Percentiles rank a stretch among this genome's conserved stretches.
Evolutionary conservation across 176 grass and related monocot genomes (phyloP).

Genomic region (Alopecurus myosuroides): DNA sequence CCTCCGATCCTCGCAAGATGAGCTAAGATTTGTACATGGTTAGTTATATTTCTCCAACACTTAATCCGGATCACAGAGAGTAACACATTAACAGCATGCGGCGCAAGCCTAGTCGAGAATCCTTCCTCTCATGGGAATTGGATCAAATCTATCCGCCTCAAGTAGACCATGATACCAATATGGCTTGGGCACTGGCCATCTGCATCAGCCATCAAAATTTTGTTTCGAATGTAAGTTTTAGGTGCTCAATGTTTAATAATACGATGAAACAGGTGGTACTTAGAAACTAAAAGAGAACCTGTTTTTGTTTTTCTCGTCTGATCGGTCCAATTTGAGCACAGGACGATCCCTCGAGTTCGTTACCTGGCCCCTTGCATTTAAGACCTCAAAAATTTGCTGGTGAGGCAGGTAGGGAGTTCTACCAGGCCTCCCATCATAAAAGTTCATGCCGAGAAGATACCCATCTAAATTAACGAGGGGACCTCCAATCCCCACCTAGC

Average conservation of each 20-base stretch:
- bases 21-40: too few relatives aligned
- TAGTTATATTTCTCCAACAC: too few relatives aligned
- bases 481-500: neutral
- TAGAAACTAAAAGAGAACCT: neutral
- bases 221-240: neutral
- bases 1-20: too few relatives aligned
- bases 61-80: too few relatives aligned
- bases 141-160: neutral
- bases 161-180: neutral
- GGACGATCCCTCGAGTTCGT: neutral
- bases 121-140: neutral
- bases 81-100: neutral
- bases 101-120: neutral
- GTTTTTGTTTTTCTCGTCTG: neutral
- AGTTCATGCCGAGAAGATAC: neutral
- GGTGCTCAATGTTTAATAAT: neutral
- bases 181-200: neutral
- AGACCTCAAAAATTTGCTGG: neutral
- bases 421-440: neutral
- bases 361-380: neutral
- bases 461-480: neutral
- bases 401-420: neutral
- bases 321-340: neutral
- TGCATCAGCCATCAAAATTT: neutral
- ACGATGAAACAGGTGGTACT: neutral